Base-by-base conservation (phyloP, 2,329 filamentous ascomycete species). In the Epichloe brachyelytri region DNA sequence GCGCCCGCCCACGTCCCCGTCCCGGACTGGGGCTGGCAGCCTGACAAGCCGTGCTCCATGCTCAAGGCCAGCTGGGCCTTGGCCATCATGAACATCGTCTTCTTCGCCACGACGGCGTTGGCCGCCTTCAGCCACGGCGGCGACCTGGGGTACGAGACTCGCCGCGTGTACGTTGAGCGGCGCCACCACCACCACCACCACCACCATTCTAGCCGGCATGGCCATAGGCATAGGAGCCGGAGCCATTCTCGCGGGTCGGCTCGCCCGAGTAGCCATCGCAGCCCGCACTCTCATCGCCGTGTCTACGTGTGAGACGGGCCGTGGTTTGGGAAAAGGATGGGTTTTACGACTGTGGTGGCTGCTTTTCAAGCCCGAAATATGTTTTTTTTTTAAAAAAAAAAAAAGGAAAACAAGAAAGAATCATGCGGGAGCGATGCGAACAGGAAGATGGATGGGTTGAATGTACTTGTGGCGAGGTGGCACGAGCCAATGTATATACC, bases 61-160 rank as follows among this genome's bases (percentile, higher is more conserved):
- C 79, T 95, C 62, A 97, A 96, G 78, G 85, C 90, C 1, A 78
- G 75, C 58, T 97, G 88, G 69, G 91, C 88, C 3, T 83, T 96
- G 58, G 88, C 80, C 46, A 96, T 97, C 66, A 94, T 96, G 77
- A 87, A 93, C 66, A 73, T 74, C 57, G 71, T 93, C 56, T 83
- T 90, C 64, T 95, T 95, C 70, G 83, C 85, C 65, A 72, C 85
- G 62, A 93, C 88, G 3, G 78, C 80, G 48, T 68, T 91, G 30
- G 72, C 93, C 43, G 88, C 89, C 26, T 77, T 73, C 57, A 64
- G 74, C 57, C 77, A 72, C 67, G 83, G 70, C 63, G 73, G 73
- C 54, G 73, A 74, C 59, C 72, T 76, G 57, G 62, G 67, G 43
- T 71, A 73, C 58, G 65, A 62, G 41, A 60, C 62, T 1, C n/a